These are phyloP conservation scores for Isatis tinctoria DNA, from an alignment of 345 rosid genomes.

Conservation along the genomic window DNA sequence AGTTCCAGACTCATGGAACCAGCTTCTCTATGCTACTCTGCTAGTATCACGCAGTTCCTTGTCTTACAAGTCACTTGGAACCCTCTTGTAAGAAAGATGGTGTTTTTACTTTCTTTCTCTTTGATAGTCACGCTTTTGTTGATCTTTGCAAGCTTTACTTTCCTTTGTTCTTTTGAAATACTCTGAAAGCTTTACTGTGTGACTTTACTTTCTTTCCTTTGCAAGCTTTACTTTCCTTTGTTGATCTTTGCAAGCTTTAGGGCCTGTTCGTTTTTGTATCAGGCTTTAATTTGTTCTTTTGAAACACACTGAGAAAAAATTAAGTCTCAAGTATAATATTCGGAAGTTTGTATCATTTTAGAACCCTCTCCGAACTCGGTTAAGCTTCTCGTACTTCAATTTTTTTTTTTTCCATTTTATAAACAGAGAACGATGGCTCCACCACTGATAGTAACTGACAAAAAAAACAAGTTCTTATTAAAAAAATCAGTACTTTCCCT, in stretches of 20 bases:
- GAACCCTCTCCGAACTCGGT: not conserved
- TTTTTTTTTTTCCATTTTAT: not conserved
- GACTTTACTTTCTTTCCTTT: not conserved
- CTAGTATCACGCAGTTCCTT: conserved; percentile 35
- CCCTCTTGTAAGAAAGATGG: not conserved
- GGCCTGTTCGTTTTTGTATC: too few relatives aligned
- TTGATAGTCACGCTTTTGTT: not conserved
- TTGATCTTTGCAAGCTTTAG: not conserved
- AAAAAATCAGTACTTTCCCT: not conserved
- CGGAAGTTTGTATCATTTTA: not conserved
- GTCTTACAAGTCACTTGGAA: conserved; percentile 12
- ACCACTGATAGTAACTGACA: not conserved
- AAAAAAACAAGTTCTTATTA: too few relatives aligned
- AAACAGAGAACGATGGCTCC: not conserved
- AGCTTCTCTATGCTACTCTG: conserved; percentile 60
- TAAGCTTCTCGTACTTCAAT: not conserved
- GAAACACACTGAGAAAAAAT: not conserved
- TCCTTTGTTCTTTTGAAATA: not conserved
- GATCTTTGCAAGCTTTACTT: not conserved
- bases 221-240: not conserved
- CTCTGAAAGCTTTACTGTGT: too few relatives aligned
- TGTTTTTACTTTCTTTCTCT: not conserved
- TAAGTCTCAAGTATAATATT: not conserved
- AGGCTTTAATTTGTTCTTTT: not conserved
- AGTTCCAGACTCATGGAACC: conserved; percentile 78